Evolutionary conservation across 1,139 yeast genomes (phyloP), one percentile per base, ranked within the genome.

Genomic region (Geotrichum europaeum): DNA sequence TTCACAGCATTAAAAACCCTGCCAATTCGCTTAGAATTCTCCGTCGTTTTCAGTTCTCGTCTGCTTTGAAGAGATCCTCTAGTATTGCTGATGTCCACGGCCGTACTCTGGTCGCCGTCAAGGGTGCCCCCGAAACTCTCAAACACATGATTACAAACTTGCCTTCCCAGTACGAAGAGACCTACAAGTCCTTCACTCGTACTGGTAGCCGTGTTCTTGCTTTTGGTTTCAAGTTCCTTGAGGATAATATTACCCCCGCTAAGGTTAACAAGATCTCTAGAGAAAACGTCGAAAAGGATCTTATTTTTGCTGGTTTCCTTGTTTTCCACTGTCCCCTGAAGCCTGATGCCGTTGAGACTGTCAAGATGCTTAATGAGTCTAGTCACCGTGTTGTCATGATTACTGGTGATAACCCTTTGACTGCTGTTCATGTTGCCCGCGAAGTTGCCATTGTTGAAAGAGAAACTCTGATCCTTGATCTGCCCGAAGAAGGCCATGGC

Each of bases 91-190:
- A 78, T 53, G 77, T 85, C 58, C 80, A 79, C 65, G 76, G 83
- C 57, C 64, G 64, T 56, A 82, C 86, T 67, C 81, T 91, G 68
- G 95, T 92, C 57, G 87, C 97, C 67, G 96, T 87, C 53, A 95
- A 95, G 76, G 99, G 99, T 80, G 99, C 99, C 1, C 99, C 99
- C n/a, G 99, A 94, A 77, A 94, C 98, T 40, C 84, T 94, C 68
- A 85, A 87, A 71, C 80, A 79, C 60, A 90, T 95, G 89, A 77
- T 95, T 67, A 70, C 76, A 57, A 80, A 79, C 58, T 83, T 89
- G 62, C 98, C 99, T 49, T 83, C 78, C 49, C 80, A 84, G 67
- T 94, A 94, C 72, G 98, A 94, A 73, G 89, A 85, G 53, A 84
- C 87, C 58, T 95, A 84, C 77, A 92, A 92, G 75, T 85, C 92